Percentiles rank a stretch among this genome's conserved stretches.
phyloP scores from a whole-genome alignment of 2,329 filamentous ascomycete genomes.

The Coniochaeta prunicola region DNA sequence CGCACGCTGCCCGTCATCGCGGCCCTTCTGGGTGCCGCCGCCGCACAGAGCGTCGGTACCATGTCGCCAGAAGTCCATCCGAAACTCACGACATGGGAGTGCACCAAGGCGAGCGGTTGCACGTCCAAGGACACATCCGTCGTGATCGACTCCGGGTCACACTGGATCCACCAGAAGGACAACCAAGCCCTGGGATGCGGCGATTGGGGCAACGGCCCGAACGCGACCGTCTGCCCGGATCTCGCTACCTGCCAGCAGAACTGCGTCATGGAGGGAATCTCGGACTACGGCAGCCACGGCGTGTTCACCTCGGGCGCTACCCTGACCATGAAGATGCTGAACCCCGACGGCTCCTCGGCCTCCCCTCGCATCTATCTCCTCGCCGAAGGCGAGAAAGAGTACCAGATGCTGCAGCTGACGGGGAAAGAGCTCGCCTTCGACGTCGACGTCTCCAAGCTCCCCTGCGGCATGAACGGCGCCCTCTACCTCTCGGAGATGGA shows the following conservation, averaged over 20 bases:
- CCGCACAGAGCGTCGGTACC: slow-evolving; percentile 29
- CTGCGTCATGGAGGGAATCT: slow-evolving; percentile 45
- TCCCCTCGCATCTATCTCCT: slow-evolving; percentile 49
- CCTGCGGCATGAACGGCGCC: slow-evolving; percentile 58
- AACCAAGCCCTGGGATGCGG: slow-evolving; percentile 24
- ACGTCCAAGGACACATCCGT: slow-evolving; percentile 36
- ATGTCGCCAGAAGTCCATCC: slow-evolving; percentile 39
- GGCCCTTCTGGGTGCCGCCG: slow-evolving; percentile 12
- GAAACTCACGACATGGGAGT: slow-evolving; percentile 42
- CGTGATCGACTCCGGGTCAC: slow-evolving; percentile 40
- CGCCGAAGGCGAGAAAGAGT: slow-evolving; percentile 40
- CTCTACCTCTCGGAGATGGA: slow-evolving; percentile 53
- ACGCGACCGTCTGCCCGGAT: slow-evolving; percentile 39
- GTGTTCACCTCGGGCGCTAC: slow-evolving; percentile 22
- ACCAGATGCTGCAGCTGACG: slow-evolving; percentile 49
- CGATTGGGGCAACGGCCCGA: slow-evolving; percentile 24
- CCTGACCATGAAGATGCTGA: slow-evolving; percentile 22
- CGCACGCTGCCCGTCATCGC: slow-evolving; percentile 15
- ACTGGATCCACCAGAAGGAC: slow-evolving; percentile 34
- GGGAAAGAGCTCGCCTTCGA: slow-evolving; percentile 57
- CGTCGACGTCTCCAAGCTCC: slow-evolving; percentile 52
- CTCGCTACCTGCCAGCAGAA: slow-evolving; percentile 42
- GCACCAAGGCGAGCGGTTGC: slow-evolving; percentile 42
- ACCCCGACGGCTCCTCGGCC: slow-evolving; percentile 11
- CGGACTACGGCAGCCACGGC: slow-evolving; percentile 33